Evolutionary conservation across 441 rosid genomes (phyloP), one percentile per base, ranked within the genome.

Genomic region (Populus trichocarpa): DNA sequence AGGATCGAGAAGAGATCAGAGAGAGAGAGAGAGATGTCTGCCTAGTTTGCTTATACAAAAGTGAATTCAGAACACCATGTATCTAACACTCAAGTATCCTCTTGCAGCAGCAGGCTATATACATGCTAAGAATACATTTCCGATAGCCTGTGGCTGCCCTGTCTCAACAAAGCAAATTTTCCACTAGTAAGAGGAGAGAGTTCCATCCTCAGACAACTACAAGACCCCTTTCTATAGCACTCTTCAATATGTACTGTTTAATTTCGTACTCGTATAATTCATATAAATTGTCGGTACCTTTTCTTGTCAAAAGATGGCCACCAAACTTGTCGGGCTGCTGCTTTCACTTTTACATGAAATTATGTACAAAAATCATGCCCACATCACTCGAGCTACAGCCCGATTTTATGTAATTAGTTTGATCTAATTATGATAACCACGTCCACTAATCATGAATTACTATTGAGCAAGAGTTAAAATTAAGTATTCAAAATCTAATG

Each of bases 11-110:
- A 70, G 59, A 77, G 67, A 59, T 65, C 33, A 75, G 42, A 70
- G 59, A 59, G 10, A 36, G 18, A 59, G 26, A 7, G 3, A 26
- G 69, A 11, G n/a, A 13, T 14, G 8, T n/a, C 23, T 35, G 71
- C 65, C 67, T 75, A 40, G 50, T 40, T 78, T 66, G 85, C 80
- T 70, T 80, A 70, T 79, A 77, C 78, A 69, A 70, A 53, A 71
- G 82, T 82, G 85, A 82, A 77, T 72, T 67, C 18, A 32, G 33
- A 32, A 38, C 3, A 38, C 42, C 10, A 38, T 10, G 3, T 0
- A 38, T 10, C 11, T 38, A 38, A 38, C 42, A 9, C 42, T 8
- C 12, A 38, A 8, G 12, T 0, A 38, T 38, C 42, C 42, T 38
- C 42, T 38, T 38, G 42, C 42, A 9, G 42, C 12, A 33, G 36